phyloP scores from a whole-genome alignment of 1,284 basidiomycete species.

The Fistulinella cinereoalba region DNA sequence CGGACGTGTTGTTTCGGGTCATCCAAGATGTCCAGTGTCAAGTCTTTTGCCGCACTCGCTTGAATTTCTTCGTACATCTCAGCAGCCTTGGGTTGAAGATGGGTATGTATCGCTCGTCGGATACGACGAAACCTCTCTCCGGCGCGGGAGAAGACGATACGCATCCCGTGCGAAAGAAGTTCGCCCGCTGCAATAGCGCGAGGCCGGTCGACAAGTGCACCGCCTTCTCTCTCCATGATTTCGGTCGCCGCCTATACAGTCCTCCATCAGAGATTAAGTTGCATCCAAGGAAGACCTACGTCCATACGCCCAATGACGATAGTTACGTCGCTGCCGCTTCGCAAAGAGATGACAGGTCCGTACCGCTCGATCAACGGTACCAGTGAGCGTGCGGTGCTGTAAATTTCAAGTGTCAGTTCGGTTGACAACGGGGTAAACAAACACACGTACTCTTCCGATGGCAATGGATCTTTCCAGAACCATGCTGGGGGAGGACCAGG shows the following conservation, averaged over 20 bases:
- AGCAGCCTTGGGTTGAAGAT: constrained; percentile 36
- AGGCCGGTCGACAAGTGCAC: constrained; percentile 30
- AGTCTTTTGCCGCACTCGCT: constrained; percentile 29
- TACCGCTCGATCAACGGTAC: constrained; percentile 27
- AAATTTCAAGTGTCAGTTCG: not conserved
- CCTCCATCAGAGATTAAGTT: not conserved
- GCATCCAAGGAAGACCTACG: constrained; percentile 25
- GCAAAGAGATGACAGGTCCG: too few species aligned
- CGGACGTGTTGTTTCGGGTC: constrained; percentile 34
- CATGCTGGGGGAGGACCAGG: constrained; percentile 12
- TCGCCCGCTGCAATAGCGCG: constrained; percentile 22
- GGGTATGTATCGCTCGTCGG: constrained; percentile 34
- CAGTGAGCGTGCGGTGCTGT: constrained; percentile 4
- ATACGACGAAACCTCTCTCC: constrained; percentile 29
- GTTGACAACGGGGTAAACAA: not conserved
- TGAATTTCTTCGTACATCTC: constrained; percentile 36
- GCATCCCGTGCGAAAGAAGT: constrained; percentile 24
- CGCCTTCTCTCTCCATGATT: constrained; percentile 37
- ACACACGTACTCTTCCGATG: constrained; percentile 5
- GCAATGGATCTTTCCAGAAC: constrained; percentile 11
- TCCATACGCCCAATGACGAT: constrained; percentile 31
- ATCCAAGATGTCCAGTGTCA: constrained; percentile 38
- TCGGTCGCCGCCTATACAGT: constrained; percentile 15
- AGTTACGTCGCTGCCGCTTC: constrained; percentile 17
- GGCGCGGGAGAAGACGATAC: constrained; percentile 13